These are phyloP conservation scores for Casuarina glauca DNA, from an alignment of 306 rosid genomes.

Conservation along the genomic window DNA sequence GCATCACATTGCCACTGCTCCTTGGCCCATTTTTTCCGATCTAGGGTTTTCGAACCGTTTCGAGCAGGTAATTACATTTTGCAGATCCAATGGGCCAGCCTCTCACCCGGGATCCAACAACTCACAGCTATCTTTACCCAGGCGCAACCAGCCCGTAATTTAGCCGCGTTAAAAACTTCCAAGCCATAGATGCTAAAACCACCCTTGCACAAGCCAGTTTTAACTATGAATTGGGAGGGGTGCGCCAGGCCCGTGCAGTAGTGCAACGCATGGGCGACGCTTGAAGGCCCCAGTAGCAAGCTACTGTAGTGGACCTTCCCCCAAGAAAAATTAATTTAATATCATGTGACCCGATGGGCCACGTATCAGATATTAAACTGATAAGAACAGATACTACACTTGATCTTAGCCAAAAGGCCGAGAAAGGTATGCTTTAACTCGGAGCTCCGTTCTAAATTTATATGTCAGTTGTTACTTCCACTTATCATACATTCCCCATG, in stretches of 20 bases:
- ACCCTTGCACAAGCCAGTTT: neutral
- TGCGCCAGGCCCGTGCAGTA: neutral
- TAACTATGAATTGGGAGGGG: neutral
- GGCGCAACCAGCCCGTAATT: too few species aligned
- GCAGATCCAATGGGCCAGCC: too few species aligned
- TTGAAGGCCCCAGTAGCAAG: neutral
- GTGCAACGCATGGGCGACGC: constrained; percentile 1
- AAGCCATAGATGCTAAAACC: too few species aligned
- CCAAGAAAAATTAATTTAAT: neutral
- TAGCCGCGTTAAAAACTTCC: too few species aligned
- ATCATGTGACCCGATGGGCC: neutral
- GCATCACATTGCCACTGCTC: too few species aligned
- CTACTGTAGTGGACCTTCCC: neutral
- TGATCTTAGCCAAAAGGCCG: constrained; percentile 9
- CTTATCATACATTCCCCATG: neutral
- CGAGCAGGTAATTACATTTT: too few species aligned
- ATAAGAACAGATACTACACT: constrained; percentile 6
- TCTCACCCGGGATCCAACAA: too few species aligned
- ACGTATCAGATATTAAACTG: constrained; percentile 9
- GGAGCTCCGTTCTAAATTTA: fast-evolving
- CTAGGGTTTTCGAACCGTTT: too few species aligned
- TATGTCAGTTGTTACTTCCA: neutral
- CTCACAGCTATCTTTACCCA: too few species aligned
- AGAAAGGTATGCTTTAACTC: fast-evolving
- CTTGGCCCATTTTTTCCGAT: too few species aligned